Conservation (phyloP, 2,329 filamentous ascomycete species). For the Colletotrichum musae region DNA sequence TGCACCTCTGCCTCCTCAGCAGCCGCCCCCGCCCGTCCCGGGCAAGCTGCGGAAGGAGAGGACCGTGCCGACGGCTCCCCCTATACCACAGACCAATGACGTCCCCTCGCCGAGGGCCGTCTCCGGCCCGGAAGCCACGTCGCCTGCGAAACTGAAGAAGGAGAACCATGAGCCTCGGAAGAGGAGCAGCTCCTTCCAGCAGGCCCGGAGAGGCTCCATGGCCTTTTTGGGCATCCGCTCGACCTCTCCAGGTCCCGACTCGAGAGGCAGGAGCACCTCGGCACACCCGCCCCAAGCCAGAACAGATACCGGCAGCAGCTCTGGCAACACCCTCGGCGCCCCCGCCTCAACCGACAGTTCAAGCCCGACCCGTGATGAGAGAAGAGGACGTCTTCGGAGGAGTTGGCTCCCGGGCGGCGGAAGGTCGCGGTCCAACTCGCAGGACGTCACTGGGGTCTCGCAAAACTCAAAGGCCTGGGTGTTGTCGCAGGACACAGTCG, state of each 20-base stretch:
- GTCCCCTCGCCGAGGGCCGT: conserved; percentile 25
- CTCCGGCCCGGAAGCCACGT: conserved; percentile 19
- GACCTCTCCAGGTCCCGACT: conserved; percentile 53
- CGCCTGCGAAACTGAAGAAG: conserved; percentile 51
- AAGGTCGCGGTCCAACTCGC: conserved; percentile 67
- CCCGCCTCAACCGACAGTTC: conserved; percentile 56
- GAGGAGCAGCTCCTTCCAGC: conserved; percentile 53
- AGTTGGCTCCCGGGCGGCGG: conserved; percentile 67
- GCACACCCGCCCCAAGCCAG: conserved; percentile 56
- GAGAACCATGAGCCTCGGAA: conserved; percentile 46
- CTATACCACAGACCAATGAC: conserved; percentile 3
- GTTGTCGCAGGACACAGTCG: conserved; percentile 63
- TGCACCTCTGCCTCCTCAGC: conserved; percentile 28
- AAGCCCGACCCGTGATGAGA: conserved; percentile 57
- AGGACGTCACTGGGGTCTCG: conserved; percentile 46
- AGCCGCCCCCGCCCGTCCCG: conserved; percentile 34
- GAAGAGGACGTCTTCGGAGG: conserved; percentile 61
- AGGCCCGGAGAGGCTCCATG: conserved; percentile 42
- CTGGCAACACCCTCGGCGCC: conserved; percentile 42
- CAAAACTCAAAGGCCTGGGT: conserved; percentile 65
- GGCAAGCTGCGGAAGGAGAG: conserved; percentile 38
- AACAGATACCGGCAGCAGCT: conserved; percentile 44
- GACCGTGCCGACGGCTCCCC: conserved; percentile 23
- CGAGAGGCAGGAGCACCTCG: conserved; percentile 63
- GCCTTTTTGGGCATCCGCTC: conserved; percentile 46